A percentile compares a stretch with the other conserved stretches of the same genome.
phyloP scores from a whole-genome alignment of 371 early-diverging fungal species.

The Blyttiomyces sp. region DNA sequence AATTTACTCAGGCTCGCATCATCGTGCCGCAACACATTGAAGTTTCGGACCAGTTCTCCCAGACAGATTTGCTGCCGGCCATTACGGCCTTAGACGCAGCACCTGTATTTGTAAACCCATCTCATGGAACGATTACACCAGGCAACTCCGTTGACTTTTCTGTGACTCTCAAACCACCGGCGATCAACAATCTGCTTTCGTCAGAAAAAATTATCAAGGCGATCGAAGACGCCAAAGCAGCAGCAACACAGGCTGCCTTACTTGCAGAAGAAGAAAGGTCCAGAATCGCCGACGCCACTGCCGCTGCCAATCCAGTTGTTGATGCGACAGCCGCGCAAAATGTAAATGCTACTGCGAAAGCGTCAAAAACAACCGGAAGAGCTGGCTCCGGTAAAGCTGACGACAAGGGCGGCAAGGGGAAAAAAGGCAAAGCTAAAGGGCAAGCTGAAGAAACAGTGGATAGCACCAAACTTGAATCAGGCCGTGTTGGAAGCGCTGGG shows the following conservation, averaged over 20 bases:
- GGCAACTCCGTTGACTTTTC: background rate
- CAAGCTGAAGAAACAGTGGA: constrained; percentile 1
- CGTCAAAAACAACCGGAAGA: background rate
- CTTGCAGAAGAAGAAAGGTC: background rate
- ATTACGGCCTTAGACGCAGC: constrained; percentile 1
- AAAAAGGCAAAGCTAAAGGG: background rate
- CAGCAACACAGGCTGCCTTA: background rate
- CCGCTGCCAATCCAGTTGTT: too few species aligned
- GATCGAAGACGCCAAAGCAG: background rate
- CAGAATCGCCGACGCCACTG: too few species aligned
- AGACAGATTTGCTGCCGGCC: too few species aligned
- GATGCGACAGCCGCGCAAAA: background rate
- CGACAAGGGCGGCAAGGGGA: background rate
- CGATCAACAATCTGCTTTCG: background rate
- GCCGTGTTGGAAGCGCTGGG: too few species aligned
- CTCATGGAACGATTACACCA: constrained; percentile 2
- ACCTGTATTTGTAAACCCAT: constrained; percentile 5
- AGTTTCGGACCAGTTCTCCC: too few species aligned
- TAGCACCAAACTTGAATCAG: too few species aligned
- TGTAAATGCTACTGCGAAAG: background rate
- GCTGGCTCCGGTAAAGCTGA: too few species aligned
- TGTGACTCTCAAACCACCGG: background rate
- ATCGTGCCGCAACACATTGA: too few species aligned
- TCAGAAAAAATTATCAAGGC: constrained; percentile 1
- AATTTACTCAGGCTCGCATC: too few species aligned